These are phyloP conservation scores for Zalaria sp. DNA, from an alignment of 2,329 filamentous ascomycete genomes.

Conservation along the genomic window DNA sequence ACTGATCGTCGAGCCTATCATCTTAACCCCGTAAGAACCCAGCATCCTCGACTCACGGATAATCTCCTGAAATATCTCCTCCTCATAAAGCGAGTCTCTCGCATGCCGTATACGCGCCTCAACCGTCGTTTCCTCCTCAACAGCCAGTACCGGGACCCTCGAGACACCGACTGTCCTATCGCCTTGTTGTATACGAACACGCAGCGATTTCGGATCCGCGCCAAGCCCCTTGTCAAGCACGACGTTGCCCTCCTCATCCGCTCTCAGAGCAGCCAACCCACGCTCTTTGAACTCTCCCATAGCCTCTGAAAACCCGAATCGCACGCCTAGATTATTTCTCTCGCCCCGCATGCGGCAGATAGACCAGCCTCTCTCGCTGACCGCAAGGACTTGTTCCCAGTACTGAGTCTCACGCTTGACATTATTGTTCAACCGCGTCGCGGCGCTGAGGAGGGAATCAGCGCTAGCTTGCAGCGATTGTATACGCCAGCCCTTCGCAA, in stretches of 20 bases:
- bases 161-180: conserved; percentile 45
- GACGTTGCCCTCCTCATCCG: conserved; percentile 60
- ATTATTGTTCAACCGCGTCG: conserved; percentile 59
- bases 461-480: conserved; percentile 63
- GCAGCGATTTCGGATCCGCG: conserved; percentile 44
- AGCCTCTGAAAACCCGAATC: conserved; percentile 76
- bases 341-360: conserved; percentile 65
- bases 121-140: conserved; percentile 41
- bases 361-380: conserved; percentile 77
- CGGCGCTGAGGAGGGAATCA: conserved; percentile 58
- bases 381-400: conserved; percentile 72
- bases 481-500: conserved; percentile 59
- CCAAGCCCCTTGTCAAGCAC: conserved; percentile 54
- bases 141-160: conserved; percentile 15
- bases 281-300: conserved; percentile 46
- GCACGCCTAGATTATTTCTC: conserved; percentile 62
- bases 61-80: conserved; percentile 85
- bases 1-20: conserved; percentile 34
- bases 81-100: conserved; percentile 64
- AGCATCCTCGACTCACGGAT: conserved; percentile 66
- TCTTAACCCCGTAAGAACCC: conserved; percentile 54
- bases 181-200: conserved; percentile 49
- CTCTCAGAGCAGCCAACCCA: conserved; percentile 67
- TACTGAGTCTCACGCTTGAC: conserved; percentile 70
- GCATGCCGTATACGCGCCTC: conserved; percentile 60